Evolutionary conservation across 441 rosid genomes (phyloP), one percentile per base, ranked within the genome.

Genomic region (Erodium moschatum): DNA sequence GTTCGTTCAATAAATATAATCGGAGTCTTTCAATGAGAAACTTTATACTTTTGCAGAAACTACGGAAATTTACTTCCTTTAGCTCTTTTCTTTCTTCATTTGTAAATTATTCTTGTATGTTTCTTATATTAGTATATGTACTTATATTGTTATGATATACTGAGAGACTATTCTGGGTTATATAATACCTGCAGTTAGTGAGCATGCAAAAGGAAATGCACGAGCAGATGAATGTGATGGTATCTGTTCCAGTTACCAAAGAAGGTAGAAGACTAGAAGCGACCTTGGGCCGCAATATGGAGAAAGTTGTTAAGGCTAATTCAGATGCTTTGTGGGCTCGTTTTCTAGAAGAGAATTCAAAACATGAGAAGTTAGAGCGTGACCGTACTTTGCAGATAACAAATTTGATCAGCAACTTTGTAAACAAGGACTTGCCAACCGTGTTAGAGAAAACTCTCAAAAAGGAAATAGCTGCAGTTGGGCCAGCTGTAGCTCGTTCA

Each of bases 211-310:
- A 80, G 72, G 87, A 84, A 69, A 81, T 78, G 78, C 83, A 81
- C 76, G 80, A 76, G 82, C 87, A 81, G 72, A 73, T 84, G 82
- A 68, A 77, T 65, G 69, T 67, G 13, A 68, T 76, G 13, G 74
- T 78, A 65, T 79, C 81, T 65, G 78, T 61, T 15, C 81, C 85
- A 21, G 73, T 84, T 66, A 84, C 65, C 76, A 81, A 75, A 75
- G 87, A 84, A 78, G 85, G 87, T 60, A 81, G 77, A 75, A 77
- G 87, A 69, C 73, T 84, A 68, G 87, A 84, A 73, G 69, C 76
- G 67, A 81, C 85, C 60, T 70, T 84, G 71, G 85, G 83, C 44
- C 77, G 85, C 65, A 81, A 67, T 72, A 67, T 81, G 75, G 85
- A 80, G 75, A 84, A 78, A 70, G 64, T 77, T 67, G 74, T 81